Conservation (phyloP, 2,329 filamentous ascomycete species). For the Aspergillus pseudoglaucus region DNA sequence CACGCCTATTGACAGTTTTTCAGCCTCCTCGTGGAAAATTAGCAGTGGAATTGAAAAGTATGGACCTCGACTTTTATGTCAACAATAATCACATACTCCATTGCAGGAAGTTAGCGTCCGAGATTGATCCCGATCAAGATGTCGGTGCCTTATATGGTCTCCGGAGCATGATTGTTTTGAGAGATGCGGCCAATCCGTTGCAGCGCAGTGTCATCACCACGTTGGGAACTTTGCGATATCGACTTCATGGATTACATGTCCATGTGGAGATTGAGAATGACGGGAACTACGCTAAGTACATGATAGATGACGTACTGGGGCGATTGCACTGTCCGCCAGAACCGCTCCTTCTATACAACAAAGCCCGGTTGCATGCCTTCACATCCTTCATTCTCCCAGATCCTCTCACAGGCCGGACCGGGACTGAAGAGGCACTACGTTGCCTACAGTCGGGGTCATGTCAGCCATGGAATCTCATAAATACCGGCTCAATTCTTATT, state of each 20-base stretch:
- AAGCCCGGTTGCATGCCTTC: conserved; percentile 54
- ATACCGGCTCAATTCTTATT: neutral
- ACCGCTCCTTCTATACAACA: conserved; percentile 48
- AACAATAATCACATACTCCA: conserved; percentile 38
- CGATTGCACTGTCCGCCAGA: conserved; percentile 54
- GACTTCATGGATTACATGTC: conserved; percentile 38
- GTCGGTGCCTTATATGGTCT: conserved; percentile 56
- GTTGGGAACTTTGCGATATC: conserved; percentile 32
- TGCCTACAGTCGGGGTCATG: conserved; percentile 46
- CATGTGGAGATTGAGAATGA: conserved; percentile 30
- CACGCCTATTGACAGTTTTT: conserved; percentile 39
- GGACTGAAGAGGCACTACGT: conserved; percentile 53
- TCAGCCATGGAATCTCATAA: conserved; percentile 44
- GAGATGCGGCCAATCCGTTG: conserved; percentile 33
- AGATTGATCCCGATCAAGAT: conserved; percentile 54
- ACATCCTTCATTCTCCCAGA: conserved; percentile 56
- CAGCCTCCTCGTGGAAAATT: conserved; percentile 40
- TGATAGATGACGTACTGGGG: conserved; percentile 49
- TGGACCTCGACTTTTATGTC: conserved; percentile 51
- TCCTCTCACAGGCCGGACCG: conserved; percentile 52
- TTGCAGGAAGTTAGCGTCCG: conserved; percentile 44
- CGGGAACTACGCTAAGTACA: conserved; percentile 44
- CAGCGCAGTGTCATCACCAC: conserved; percentile 52
- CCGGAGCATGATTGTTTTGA: conserved; percentile 52
- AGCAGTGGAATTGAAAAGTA: conserved; percentile 45